These are phyloP conservation scores for Takashimella koratensis DNA, from an alignment of 1,284 basidiomycete species.

Conservation along the genomic window DNA sequence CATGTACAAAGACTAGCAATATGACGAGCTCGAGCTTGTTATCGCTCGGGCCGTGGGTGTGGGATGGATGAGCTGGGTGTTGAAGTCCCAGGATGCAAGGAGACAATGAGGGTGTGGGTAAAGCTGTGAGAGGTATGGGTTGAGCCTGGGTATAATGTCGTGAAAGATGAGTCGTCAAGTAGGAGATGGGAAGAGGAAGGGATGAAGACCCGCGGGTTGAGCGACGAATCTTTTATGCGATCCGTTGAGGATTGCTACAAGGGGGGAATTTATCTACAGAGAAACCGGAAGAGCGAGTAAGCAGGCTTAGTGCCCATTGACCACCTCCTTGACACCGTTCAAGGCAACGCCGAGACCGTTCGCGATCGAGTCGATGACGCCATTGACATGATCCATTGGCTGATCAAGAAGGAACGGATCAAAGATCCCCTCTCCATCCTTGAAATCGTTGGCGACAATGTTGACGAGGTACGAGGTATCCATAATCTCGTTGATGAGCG, in stretches of 20 bases:
- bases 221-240: background rate
- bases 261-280: no score
- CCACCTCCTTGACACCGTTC: background rate
- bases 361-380: background rate
- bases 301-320: background rate
- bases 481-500: conserved; percentile 74
- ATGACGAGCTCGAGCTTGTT: no score
- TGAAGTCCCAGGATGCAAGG: background rate
- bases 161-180: background rate
- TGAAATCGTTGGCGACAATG: conserved; percentile 96
- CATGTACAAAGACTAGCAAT: no score
- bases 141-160: background rate
- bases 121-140: background rate
- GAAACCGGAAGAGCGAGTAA: background rate
- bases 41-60: no score
- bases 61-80: background rate
- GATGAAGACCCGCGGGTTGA: background rate
- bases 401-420: conserved; percentile 63
- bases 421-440: conserved; percentile 78
- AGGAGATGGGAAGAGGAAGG: background rate
- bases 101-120: background rate
- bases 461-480: conserved; percentile 86
- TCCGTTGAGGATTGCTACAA: background rate
- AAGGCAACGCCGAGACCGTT: background rate
- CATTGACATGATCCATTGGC: background rate